phyloP scores from a whole-genome alignment of 179 eudicot species.

The Kewa caespitosa region DNA sequence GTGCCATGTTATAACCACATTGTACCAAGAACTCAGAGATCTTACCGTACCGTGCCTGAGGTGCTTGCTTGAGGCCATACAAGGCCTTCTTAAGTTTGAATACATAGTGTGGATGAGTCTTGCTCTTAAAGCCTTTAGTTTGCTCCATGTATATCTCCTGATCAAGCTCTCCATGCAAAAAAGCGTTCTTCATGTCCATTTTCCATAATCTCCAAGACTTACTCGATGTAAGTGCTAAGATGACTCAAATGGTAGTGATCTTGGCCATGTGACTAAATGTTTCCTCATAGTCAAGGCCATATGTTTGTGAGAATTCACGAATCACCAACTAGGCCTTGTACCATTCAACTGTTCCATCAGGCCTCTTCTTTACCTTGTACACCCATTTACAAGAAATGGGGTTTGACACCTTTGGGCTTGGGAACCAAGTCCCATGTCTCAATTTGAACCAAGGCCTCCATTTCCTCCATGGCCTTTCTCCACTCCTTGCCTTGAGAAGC shows the following conservation, averaged over 20 bases:
- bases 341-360: constrained; percentile 15
- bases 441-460: constrained; percentile 9
- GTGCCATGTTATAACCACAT: background rate
- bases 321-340: constrained; percentile 2
- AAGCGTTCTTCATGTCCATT: background rate
- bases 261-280: background rate
- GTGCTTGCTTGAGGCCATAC: background rate
- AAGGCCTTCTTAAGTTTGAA: background rate
- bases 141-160: background rate
- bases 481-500: constrained; percentile 8
- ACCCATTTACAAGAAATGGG: constrained; percentile 35
- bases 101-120: background rate
- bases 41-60: background rate
- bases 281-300: constrained; percentile 7
- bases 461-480: constrained; percentile 24
- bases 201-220: background rate
- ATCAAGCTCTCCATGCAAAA: background rate
- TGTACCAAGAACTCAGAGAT: background rate
- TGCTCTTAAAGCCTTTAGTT: background rate
- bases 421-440: constrained; percentile 29
- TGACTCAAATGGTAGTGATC: background rate
- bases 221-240: background rate
- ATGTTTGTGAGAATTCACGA: constrained; percentile 9
- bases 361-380: constrained; percentile 21
- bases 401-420: constrained; percentile 11